A percentile compares a stretch with the other conserved stretches of the same genome.
phyloP scores from a whole-genome alignment of 257 asterid species.

The Jacaranda copaia region DNA sequence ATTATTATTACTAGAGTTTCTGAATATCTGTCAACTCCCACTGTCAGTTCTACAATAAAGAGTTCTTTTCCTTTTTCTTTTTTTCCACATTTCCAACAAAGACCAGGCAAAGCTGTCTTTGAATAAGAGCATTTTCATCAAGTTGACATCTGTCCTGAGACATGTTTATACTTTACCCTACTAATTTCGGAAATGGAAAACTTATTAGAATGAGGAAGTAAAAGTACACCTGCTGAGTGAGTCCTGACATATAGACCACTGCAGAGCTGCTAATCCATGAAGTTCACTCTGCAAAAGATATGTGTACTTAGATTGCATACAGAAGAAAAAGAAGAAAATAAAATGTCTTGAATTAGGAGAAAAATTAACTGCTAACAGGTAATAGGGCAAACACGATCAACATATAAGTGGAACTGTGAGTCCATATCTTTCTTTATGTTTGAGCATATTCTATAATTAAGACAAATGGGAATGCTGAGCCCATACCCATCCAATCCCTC shows the following conservation, averaged over 20 bases:
- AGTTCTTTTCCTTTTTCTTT: background rate
- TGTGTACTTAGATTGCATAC: background rate
- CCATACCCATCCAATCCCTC: background rate
- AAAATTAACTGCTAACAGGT: slow-evolving; percentile 1
- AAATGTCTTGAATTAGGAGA: background rate
- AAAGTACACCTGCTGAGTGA: slow-evolving; percentile 70
- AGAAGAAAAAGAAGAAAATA: background rate
- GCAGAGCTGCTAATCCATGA: slow-evolving; percentile 94
- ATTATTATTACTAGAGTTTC: too few relatives aligned
- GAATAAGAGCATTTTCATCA: background rate
- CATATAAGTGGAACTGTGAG: background rate
- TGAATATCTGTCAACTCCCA: background rate
- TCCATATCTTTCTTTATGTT: too few relatives aligned
- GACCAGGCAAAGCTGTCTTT: background rate
- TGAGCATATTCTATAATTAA: background rate
- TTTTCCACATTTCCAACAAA: background rate
- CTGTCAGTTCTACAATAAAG: background rate
- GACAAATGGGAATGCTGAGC: background rate
- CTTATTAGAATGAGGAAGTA: background rate
- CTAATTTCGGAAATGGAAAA: background rate
- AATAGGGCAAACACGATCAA: background rate
- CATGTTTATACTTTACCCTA: background rate
- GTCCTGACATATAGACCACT: slow-evolving; percentile 96
- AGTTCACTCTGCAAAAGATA: slow-evolving; percentile 67
- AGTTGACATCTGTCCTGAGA: background rate